Conservation (phyloP, 2,329 filamentous ascomycete genomes). For the Dryadomyces quercus-mongolicae region DNA sequence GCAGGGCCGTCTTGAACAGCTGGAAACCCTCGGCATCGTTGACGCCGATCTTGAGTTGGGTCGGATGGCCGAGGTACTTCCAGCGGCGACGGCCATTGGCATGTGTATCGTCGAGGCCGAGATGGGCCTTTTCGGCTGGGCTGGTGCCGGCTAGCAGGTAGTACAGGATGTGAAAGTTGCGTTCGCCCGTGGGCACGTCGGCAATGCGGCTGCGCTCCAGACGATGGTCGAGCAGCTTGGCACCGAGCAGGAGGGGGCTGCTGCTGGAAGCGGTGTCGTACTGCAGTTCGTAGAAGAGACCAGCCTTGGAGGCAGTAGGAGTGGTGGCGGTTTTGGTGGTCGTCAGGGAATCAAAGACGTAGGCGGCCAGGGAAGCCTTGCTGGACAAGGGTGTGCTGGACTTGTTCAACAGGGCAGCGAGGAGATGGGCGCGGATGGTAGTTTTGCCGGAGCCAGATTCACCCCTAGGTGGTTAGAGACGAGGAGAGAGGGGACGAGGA, state of each 20-base stretch:
- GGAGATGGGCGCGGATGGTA: slow-evolving; percentile 77
- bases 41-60: slow-evolving; percentile 91
- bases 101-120: slow-evolving; percentile 46
- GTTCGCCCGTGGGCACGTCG: slow-evolving; percentile 85
- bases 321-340: slow-evolving; percentile 96
- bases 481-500: background rate
- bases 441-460: slow-evolving; percentile 96
- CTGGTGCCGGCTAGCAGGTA: slow-evolving; percentile 91
- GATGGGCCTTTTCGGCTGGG: slow-evolving; percentile 75
- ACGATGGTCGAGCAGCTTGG: slow-evolving; percentile 87
- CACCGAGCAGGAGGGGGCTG: slow-evolving; percentile 80
- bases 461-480: slow-evolving; percentile 47
- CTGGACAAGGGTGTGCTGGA: slow-evolving; percentile 86
- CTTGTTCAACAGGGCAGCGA: slow-evolving; percentile 76
- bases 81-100: slow-evolving; percentile 66
- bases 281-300: slow-evolving; percentile 90
- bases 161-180: slow-evolving; percentile 93
- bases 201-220: slow-evolving; percentile 86
- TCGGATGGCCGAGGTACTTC: slow-evolving; percentile 93
- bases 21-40: slow-evolving; percentile 94
- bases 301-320: slow-evolving; percentile 88
- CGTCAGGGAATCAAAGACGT: slow-evolving; percentile 90
- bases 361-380: slow-evolving; percentile 86
- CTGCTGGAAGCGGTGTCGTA: slow-evolving; percentile 83
- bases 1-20: slow-evolving; percentile 89